phyloP scores from a whole-genome alignment of 1,284 basidiomycete genomes.

The Fistulinella staudtii region DNA sequence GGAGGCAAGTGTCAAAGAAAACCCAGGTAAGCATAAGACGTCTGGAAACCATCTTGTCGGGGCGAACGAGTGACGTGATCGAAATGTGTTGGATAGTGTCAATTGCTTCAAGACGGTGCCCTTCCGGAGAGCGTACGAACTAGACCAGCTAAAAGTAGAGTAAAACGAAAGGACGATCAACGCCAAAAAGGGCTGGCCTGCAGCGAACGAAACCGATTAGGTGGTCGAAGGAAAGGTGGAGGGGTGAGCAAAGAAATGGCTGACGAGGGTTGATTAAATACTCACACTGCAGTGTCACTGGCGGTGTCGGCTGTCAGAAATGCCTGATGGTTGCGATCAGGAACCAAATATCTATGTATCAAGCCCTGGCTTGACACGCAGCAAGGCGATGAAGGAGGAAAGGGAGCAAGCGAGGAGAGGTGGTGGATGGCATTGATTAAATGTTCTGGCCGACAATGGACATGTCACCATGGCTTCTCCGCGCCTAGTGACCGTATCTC shows the following conservation, averaged over 20 bases:
- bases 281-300: slow-evolving; percentile 9
- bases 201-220: slow-evolving; percentile 6
- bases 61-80: neutral
- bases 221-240: neutral
- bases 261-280: slow-evolving; percentile 9
- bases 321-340: slow-evolving; percentile 12
- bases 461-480: slow-evolving; percentile 20
- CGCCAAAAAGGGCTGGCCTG: slow-evolving; percentile 25
- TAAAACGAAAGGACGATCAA: slow-evolving; percentile 25
- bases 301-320: neutral
- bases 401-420: neutral
- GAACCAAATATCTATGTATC: neutral
- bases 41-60: slow-evolving; percentile 58
- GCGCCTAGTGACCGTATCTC: slow-evolving; percentile 5
- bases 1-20: slow-evolving; percentile 63
- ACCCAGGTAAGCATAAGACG: slow-evolving; percentile 67
- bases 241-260: neutral
- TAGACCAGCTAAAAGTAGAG: slow-evolving; percentile 24
- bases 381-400: neutral
- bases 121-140: slow-evolving; percentile 24
- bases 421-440: neutral
- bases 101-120: slow-evolving; percentile 10
- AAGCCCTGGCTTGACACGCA: neutral
- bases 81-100: too few species aligned
- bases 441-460: neutral